Conservation (phyloP, 2,329 filamentous ascomycete species). For the Hymenoscyphus linearis region DNA sequence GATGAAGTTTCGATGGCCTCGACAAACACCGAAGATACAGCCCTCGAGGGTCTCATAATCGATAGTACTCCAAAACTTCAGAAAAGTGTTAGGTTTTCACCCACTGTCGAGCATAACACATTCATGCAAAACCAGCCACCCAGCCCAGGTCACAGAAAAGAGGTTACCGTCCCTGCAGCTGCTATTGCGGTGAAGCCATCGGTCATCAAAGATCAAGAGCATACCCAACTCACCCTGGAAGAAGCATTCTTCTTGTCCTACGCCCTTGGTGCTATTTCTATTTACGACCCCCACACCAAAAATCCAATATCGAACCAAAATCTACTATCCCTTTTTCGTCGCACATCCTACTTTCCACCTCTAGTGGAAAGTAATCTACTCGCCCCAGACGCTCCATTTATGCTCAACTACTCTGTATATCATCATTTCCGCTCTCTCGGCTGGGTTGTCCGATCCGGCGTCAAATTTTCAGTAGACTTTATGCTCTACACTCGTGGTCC, state of each 20-base stretch:
- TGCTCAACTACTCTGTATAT: slow-evolving; percentile 83
- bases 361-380: slow-evolving; percentile 38
- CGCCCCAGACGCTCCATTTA: slow-evolving; percentile 74
- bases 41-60: slow-evolving; percentile 10
- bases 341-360: slow-evolving; percentile 64
- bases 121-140: slow-evolving; percentile 46
- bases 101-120: slow-evolving; percentile 59
- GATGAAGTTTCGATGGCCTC: slow-evolving; percentile 17
- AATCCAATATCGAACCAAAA: slow-evolving; percentile 45
- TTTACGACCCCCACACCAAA: slow-evolving; percentile 48
- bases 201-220: slow-evolving; percentile 58
- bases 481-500: slow-evolving; percentile 91
- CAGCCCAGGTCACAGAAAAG: slow-evolving; percentile 21
- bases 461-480: slow-evolving; percentile 94
- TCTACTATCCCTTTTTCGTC: slow-evolving; percentile 63
- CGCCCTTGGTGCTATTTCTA: slow-evolving; percentile 65
- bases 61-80: slow-evolving; percentile 29
- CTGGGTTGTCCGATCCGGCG: slow-evolving; percentile 87
- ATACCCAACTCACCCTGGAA: slow-evolving; percentile 85
- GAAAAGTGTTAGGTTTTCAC: slow-evolving; percentile 69
- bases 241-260: slow-evolving; percentile 90
- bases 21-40: slow-evolving; percentile 15
- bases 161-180: not conserved
- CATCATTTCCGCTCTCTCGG: slow-evolving; percentile 94
- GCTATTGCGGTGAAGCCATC: slow-evolving; percentile 21